Evolutionary conservation across 768 basidiomycete species (phyloP), one percentile per base, ranked within the genome.

Genomic region (Pholiota molesta): DNA sequence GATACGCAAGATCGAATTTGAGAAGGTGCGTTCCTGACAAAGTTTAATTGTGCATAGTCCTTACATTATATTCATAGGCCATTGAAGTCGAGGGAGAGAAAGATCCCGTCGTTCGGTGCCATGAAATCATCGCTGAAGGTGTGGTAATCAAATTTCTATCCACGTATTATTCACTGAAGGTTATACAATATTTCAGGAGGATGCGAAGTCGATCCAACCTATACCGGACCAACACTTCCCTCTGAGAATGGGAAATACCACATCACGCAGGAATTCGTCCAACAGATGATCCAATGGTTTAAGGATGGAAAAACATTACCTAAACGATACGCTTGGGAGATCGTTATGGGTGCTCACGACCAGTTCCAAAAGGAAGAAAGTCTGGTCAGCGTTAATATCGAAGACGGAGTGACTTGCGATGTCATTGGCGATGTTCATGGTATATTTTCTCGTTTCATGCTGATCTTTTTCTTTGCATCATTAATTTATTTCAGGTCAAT

Each of bases 361-460:
- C 79, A 85, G 19, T 89, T 99, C 68, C 79, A 80, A 16, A 83
- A 88, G 67, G 94, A 95, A 69, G 86, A 90, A 62, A 95, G 88
- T 65, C 67, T 99, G 69, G 93, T 96, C 16, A 84, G 90, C 55
- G 81, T 96, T 23, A 76, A 82, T 54, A 74, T 99, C 23, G 81
- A 83, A 28, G 88, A 94, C 14, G 95, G 90, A 0, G 79, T 88
- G 58, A 95, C 89, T 0, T 87, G 90, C 71, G 95, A 99, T 75
- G 89, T 99, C 59, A 95, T 99, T 67, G 97, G 97, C 14, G 97
- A 99, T 74, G 93, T 95, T 13, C 95, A 97, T 74, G 95, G 95
- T 92, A 65, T 44, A 79, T 74, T 16, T 37, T 61, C 40, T 31
- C 21, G 58, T 45, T 37, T 52, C 14, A 31, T 39, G 49, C 23